These are phyloP conservation scores for Pilasporangium apinafurcum DNA, from an alignment of 352 stramenopile species.

Conservation along the genomic window DNA sequence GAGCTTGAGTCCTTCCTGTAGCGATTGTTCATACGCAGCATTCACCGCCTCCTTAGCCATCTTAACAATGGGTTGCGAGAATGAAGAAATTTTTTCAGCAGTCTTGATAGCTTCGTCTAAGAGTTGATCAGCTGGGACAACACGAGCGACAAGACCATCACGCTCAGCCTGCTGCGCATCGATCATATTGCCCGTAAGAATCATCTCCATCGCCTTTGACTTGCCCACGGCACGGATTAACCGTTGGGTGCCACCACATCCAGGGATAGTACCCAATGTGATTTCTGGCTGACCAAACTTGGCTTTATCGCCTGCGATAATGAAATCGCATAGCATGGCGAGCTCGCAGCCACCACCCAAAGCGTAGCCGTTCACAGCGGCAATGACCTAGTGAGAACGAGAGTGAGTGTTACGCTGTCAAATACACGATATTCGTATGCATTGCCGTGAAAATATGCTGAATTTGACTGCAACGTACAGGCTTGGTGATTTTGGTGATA, in stretches of 20 bases:
- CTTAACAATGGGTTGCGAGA: conserved; percentile 93
- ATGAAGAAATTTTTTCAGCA: conserved; percentile 93
- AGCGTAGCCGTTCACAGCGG: conserved; percentile 97
- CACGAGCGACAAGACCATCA: conserved; percentile 91
- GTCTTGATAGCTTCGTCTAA: conserved; percentile 95
- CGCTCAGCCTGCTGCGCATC: conserved; percentile 92
- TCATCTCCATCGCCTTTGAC: conserved; percentile 98
- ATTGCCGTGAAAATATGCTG: too few species aligned
- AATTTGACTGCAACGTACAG: conserved; percentile 41
- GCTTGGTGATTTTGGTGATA: conserved; percentile 93
- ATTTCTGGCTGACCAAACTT: conserved; percentile 99
- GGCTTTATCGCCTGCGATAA: conserved; percentile 93
- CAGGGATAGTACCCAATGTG: conserved; percentile 97
- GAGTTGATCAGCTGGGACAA: conserved; percentile 90
- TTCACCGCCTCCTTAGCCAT: conserved; percentile 98
- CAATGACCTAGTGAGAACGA: conserved; percentile 86
- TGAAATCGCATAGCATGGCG: conserved; percentile 99
- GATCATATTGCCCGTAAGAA: conserved; percentile 97
- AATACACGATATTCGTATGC: neutral
- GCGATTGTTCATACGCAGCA: conserved; percentile 87
- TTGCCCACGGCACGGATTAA: conserved; percentile 97
- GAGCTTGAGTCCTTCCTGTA: conserved; percentile 94
- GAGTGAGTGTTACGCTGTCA: too few species aligned
- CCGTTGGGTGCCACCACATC: conserved; percentile 94
- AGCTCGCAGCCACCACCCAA: conserved; percentile 97